Percentiles rank a stretch among this genome's conserved stretches.
These are phyloP conservation scores for Rhododendron vialii DNA, from an alignment of 148 eudicot genomes.

Conservation along the genomic window DNA sequence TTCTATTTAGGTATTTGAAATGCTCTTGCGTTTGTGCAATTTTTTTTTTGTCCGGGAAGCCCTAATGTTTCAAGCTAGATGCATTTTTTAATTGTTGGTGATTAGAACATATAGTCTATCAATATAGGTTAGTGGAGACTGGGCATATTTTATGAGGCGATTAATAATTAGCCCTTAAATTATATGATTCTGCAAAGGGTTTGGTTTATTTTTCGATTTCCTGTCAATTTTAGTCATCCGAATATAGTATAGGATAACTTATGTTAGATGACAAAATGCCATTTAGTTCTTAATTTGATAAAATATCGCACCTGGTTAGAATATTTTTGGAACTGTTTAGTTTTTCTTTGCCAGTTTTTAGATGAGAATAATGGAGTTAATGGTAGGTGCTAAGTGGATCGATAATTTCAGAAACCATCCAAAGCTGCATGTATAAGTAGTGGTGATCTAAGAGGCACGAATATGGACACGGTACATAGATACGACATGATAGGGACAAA, in stretches of 20 bases:
- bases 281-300: neutral
- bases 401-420: too few relatives aligned
- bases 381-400: neutral
- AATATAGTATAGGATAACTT: too few relatives aligned
- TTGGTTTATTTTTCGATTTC: too few relatives aligned
- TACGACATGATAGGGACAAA: too few relatives aligned
- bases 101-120: neutral
- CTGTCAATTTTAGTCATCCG: neutral
- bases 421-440: neutral
- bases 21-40: neutral
- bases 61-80: neutral
- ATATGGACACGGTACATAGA: neutral
- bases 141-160: neutral
- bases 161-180: neutral
- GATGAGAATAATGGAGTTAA: neutral
- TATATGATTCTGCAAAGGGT: neutral
- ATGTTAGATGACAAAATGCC: neutral
- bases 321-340: too few relatives aligned
- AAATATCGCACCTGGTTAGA: too few relatives aligned
- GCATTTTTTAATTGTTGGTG: too few relatives aligned
- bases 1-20: neutral
- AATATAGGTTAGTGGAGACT: neutral
- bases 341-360: neutral
- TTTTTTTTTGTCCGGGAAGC: neutral
- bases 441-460: neutral